Evolutionary conservation across 352 stramenopile species (phyloP).

Genomic region (Globisporangium spinosum): DNA sequence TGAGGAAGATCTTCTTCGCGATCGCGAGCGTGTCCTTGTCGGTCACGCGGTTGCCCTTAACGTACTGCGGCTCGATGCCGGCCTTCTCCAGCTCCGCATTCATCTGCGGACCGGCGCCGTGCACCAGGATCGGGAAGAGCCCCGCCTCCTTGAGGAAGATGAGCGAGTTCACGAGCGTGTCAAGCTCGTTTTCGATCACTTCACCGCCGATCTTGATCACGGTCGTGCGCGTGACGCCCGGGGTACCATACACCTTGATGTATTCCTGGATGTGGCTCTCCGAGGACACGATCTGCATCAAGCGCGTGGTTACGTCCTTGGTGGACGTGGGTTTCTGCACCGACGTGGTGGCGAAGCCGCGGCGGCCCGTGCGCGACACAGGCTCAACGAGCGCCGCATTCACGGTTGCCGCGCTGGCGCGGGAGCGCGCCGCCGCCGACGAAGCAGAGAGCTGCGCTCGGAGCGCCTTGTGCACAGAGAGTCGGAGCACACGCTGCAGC

Average conservation of each 20-base stretch:
- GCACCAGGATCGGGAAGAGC: constrained; percentile 85
- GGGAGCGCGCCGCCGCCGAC: background rate
- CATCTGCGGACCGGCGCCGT: constrained; percentile 88
- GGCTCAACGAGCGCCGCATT: background rate
- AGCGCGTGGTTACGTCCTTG: constrained; percentile 55
- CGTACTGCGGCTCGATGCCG: constrained; percentile 86
- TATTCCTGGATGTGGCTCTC: constrained; percentile 67
- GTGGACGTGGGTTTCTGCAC: constrained; percentile 27
- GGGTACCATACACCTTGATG: constrained; percentile 66
- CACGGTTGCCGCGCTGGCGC: background rate
- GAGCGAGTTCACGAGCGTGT: constrained; percentile 80
- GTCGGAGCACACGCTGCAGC: constrained; percentile 24
- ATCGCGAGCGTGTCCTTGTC: constrained; percentile 85
- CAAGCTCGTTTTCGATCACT: constrained; percentile 85
- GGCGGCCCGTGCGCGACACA: constrained; percentile 9
- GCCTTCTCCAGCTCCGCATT: constrained; percentile 78
- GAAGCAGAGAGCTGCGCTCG: constrained; percentile 11
- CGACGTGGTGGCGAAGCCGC: constrained; percentile 9
- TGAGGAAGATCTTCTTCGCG: constrained; percentile 81
- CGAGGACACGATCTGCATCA: constrained; percentile 54
- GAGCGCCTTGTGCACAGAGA: constrained; percentile 16
- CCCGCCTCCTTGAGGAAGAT: constrained; percentile 81
- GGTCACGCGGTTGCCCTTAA: constrained; percentile 84
- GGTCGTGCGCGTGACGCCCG: constrained; percentile 63
- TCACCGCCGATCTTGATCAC: constrained; percentile 90